phyloP scores from a whole-genome alignment of 108 stramenopile genomes.

The Skeletonema marinoi region DNA sequence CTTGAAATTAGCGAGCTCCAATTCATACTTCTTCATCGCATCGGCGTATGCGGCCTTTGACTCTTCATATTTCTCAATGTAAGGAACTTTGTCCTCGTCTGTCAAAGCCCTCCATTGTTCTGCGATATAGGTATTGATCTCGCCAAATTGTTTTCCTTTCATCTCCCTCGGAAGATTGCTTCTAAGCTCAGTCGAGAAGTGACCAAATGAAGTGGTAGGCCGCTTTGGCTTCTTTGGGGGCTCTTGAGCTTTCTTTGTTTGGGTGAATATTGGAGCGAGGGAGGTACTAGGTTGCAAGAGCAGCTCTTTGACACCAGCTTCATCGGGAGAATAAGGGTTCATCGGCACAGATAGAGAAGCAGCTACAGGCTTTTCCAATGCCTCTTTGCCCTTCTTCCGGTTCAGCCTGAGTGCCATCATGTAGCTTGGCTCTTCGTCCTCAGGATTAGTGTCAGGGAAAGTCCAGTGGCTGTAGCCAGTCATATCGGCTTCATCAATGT shows the following conservation, averaged over 20 bases:
- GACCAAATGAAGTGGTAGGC: slow-evolving; percentile 45
- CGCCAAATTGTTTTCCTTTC: slow-evolving; percentile 16
- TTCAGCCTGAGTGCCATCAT: slow-evolving; percentile 87
- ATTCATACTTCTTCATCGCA: slow-evolving; percentile 43
- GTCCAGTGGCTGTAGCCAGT: slow-evolving; percentile 88
- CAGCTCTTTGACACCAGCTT: slow-evolving; percentile 21
- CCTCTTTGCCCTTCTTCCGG: slow-evolving; percentile 49
- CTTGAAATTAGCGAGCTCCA: slow-evolving; percentile 39
- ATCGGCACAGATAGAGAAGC: slow-evolving; percentile 67
- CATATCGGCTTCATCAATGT: slow-evolving; percentile 55
- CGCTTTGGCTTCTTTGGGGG: slow-evolving; percentile 56
- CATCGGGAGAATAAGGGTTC: slow-evolving; percentile 37
- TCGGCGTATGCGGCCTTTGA: slow-evolving; percentile 23
- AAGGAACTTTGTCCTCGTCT: slow-evolving; percentile 41
- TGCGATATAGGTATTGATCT: slow-evolving; percentile 36
- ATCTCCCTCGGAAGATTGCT: slow-evolving; percentile 28
- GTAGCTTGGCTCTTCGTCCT: slow-evolving; percentile 79
- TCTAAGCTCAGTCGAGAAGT: slow-evolving; percentile 44
- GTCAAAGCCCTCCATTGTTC: slow-evolving; percentile 51
- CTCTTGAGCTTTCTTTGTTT: slow-evolving; percentile 17
- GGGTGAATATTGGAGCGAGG: slow-evolving; percentile 3
- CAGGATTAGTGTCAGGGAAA: slow-evolving; percentile 79
- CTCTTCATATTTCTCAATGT: slow-evolving; percentile 32
- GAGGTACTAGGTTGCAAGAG: slow-evolving; percentile 16
- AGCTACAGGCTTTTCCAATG: slow-evolving; percentile 50